Percentiles rank a stretch among this genome's conserved stretches.
Conservation (phyloP, 106 monocot genomes). For the Phalaenopsis aphrodite region DNA sequence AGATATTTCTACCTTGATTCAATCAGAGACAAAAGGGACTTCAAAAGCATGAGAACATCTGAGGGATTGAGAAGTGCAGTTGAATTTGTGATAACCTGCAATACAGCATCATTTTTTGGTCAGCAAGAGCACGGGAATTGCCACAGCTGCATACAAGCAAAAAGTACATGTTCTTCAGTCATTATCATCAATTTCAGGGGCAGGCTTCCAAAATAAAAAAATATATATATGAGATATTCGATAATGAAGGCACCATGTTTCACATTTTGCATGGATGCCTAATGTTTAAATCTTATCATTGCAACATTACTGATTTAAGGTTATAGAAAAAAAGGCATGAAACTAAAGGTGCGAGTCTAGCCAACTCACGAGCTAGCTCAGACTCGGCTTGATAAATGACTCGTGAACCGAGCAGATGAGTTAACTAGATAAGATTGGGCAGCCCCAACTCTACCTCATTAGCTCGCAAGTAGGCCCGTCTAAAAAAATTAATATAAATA, state of each 20-base stretch:
- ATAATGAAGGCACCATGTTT: neutral
- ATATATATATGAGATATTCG: neutral
- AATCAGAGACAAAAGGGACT: constrained; percentile 55
- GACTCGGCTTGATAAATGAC: no score
- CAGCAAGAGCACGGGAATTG: neutral
- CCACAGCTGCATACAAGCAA: neutral
- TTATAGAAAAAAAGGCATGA: neutral
- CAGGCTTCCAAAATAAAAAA: neutral
- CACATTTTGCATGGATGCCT: neutral
- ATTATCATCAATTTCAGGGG: neutral
- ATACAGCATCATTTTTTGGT: constrained; percentile 6
- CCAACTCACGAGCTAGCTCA: no score
- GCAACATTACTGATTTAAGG: neutral
- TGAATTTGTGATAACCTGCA: constrained; percentile 85
- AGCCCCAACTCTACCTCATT: no score
- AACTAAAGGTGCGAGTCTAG: no score
- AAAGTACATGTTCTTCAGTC: no score
- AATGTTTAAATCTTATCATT: neutral
- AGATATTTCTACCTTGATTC: constrained; percentile 56
- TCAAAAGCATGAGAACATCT: constrained; percentile 77
- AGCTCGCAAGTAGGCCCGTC: no score
- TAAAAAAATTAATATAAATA: no score
- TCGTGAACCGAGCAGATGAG: no score
- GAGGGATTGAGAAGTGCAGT: constrained; percentile 66
- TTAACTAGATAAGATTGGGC: no score